Percentiles rank a stretch among this genome's conserved stretches.
These are phyloP conservation scores for Neurospora crassa DNA, from an alignment of 2,329 filamentous ascomycete species.

Conservation along the genomic window DNA sequence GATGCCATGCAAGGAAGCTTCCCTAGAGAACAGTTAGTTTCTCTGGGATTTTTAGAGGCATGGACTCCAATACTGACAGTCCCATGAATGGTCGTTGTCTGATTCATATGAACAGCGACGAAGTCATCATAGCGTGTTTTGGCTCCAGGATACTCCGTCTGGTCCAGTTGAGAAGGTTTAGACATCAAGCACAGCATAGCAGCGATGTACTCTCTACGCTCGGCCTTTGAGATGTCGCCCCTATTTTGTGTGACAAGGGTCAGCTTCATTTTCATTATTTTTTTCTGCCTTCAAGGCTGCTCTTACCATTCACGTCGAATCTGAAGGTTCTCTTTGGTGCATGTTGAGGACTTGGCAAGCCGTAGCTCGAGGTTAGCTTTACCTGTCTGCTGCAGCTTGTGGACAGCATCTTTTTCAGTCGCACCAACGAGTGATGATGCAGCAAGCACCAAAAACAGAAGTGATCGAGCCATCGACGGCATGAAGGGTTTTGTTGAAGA, in stretches of 20 bases:
- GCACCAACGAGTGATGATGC: slow-evolving; percentile 14
- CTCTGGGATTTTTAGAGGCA: not conserved
- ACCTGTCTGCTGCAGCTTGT: slow-evolving; percentile 21
- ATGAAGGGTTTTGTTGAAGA: not conserved
- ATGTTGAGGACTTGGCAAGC: slow-evolving; percentile 23
- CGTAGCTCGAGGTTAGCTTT: slow-evolving; percentile 18
- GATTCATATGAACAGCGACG: slow-evolving; percentile 29
- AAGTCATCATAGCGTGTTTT: slow-evolving; percentile 28
- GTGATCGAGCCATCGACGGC: slow-evolving; percentile 15
- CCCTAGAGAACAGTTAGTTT: slow-evolving; percentile 14
- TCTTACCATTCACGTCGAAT: slow-evolving; percentile 23
- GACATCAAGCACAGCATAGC: slow-evolving; percentile 25
- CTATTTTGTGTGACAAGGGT: slow-evolving; percentile 9
- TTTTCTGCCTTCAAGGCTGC: not conserved
- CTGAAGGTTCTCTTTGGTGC: slow-evolving; percentile 22
- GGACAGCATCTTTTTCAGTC: slow-evolving; percentile 18
- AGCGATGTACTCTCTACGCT: slow-evolving; percentile 23
- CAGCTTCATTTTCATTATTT: not conserved
- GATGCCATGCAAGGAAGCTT: slow-evolving; percentile 33
- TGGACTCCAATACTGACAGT: slow-evolving; percentile 14
- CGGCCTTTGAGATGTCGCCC: slow-evolving; percentile 19
- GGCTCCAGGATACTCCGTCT: slow-evolving; percentile 22
- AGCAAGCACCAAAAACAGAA: slow-evolving; percentile 15
- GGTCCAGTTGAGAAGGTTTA: slow-evolving; percentile 24
- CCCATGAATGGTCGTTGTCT: slow-evolving; percentile 21